Evolutionary conservation across 2,329 filamentous ascomycete species (phyloP), one percentile per base, ranked within the genome.

Genomic region (Leptographium wingfieldii): DNA sequence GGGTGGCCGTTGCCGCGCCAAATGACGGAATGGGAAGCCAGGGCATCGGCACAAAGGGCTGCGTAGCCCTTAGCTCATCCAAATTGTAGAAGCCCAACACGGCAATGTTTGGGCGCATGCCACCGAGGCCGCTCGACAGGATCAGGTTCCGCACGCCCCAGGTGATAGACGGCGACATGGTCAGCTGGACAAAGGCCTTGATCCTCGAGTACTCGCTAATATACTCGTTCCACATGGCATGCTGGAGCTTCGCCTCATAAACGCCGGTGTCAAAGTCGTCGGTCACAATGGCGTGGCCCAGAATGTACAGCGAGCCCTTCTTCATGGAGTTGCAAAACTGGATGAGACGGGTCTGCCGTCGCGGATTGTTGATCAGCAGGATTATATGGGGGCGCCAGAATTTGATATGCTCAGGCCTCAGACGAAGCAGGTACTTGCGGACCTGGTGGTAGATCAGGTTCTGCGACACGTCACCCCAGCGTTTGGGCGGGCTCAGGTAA

Each of bases 261-360:
- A 95, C 87, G 4, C 89, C 87, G 3, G 80, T 79, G 25, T 82
- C 81, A 67, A 95, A 95, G 68, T 95, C 87, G 62, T 89, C 81
- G 0, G 88, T 90, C 3, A 95, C 89, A 61, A 95, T 91, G 52
- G 95, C 88, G 71, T 95, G 90, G 0, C 90, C 90, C 1, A 95
- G 77, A 11, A 95, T 88, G 69, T 94, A 95, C 1, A 95, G 72
- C 0, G 84, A 85, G 0, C 90, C 91, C 68, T 95, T 95, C 70
- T 95, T 95, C 69, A 95, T 75, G 0, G 89, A 91, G 70, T 95
- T 95, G 73, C 90, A 95, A 66, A 95, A 95, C 61, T 92, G 88
- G 2, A 95, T 92, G 49, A 95, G 79, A 51, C 88, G 86, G 58
- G 88, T 90, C 69, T 94, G 88, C 6, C 80, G 81, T n/a, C 90